Conservation (phyloP, 225 moss, liverwort and hornwort genomes). For the Physcomitrellopsis africana region DNA sequence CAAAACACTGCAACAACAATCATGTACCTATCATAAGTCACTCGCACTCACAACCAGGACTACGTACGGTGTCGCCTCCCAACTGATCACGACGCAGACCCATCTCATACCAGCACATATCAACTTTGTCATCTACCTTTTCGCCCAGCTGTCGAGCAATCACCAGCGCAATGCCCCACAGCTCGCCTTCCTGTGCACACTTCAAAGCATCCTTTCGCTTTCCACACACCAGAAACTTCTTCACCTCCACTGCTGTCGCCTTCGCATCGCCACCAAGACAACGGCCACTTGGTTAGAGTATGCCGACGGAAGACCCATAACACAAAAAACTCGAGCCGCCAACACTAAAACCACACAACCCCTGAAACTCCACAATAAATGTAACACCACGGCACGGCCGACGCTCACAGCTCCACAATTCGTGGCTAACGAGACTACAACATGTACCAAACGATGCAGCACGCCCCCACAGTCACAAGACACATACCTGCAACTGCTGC, state of each 20-base stretch:
- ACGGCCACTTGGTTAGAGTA: constrained; percentile 23
- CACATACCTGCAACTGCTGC: constrained; percentile 83
- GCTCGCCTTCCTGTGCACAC: constrained; percentile 81
- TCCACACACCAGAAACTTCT: constrained; percentile 80
- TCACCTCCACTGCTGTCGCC: constrained; percentile 80
- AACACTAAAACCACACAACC: not conserved
- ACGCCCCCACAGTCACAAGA: no score
- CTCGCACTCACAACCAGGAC: constrained; percentile 7
- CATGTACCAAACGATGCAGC: no score
- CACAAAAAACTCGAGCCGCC: not conserved
- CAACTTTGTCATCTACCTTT: constrained; percentile 56
- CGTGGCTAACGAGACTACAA: not conserved
- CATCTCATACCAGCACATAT: constrained; percentile 1
- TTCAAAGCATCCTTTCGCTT: constrained; percentile 93
- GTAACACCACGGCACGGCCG: constrained; percentile 2
- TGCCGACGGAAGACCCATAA: constrained; percentile 12
- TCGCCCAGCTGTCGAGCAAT: constrained; percentile 97
- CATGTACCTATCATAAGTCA: constrained; percentile 12
- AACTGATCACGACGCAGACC: constrained; percentile 6
- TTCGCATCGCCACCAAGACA: constrained; percentile 38
- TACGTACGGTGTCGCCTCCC: not conserved
- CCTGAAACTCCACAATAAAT: not conserved
- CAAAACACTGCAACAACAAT: not conserved
- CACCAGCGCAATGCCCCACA: constrained; percentile 92
- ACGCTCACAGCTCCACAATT: constrained; percentile 3